These are phyloP conservation scores for Galerina sulciceps DNA, from an alignment of 768 basidiomycete genomes.

Conservation along the genomic window DNA sequence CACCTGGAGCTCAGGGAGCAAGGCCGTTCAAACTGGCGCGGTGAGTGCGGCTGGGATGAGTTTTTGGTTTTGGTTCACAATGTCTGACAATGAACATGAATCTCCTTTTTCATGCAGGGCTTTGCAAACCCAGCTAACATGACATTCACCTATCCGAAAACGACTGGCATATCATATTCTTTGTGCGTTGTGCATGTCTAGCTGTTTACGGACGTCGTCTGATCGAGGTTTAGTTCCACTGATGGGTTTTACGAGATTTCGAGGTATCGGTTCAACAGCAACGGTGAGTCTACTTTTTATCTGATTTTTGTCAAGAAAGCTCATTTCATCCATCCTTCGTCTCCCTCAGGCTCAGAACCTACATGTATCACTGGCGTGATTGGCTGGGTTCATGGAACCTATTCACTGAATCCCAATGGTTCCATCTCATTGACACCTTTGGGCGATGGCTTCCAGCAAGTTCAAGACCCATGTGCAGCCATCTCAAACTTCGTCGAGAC, in stretches of 20 bases:
- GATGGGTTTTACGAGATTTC: conserved; percentile 88
- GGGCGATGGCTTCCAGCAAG: conserved; percentile 90
- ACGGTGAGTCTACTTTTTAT: conserved; percentile 57
- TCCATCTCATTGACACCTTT: conserved; percentile 78
- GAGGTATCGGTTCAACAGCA: conserved; percentile 86
- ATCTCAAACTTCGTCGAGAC: conserved; percentile 84
- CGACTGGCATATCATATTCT: conserved; percentile 86
- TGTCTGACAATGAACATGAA: conserved; percentile 8
- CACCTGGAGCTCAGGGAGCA: conserved; percentile 86
- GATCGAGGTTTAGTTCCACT: conserved; percentile 49
- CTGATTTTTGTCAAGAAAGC: background rate
- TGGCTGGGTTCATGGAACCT: conserved; percentile 89
- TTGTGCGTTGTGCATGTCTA: conserved; percentile 62
- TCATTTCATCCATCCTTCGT: background rate
- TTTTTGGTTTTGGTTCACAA: background rate
- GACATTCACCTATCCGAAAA: conserved; percentile 83
- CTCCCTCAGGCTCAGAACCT: conserved; percentile 69
- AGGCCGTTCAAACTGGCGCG: conserved; percentile 76
- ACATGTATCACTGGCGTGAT: conserved; percentile 89
- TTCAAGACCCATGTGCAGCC: conserved; percentile 93
- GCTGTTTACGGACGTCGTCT: conserved; percentile 9
- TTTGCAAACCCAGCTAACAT: conserved; percentile 86
- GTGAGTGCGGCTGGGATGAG: conserved; percentile 53
- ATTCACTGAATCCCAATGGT: conserved; percentile 69
- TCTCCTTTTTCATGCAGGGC: conserved; percentile 45